Percentiles rank a stretch among this genome's conserved stretches.
phyloP scores from a whole-genome alignment of 2,329 filamentous ascomycete genomes.

The Tolypocladium capitatum region DNA sequence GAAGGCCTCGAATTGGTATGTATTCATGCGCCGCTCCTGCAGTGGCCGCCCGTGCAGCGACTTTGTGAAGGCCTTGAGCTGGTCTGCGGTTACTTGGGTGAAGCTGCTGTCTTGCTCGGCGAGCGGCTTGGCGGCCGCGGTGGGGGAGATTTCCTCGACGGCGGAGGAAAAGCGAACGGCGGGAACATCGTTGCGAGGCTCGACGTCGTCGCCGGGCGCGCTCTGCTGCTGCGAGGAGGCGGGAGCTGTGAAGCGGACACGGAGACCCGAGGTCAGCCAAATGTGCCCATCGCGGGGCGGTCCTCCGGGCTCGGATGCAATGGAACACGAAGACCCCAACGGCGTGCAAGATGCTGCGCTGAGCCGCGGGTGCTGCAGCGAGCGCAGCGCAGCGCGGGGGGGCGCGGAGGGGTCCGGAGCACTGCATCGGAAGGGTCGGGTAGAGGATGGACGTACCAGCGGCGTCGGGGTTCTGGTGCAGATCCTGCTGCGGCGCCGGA shows the following conservation, averaged over 20 bases:
- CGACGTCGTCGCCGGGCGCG: constrained; percentile 7
- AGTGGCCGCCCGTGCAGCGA: constrained; percentile 61
- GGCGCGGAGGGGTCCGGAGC: background rate
- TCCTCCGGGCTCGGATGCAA: background rate
- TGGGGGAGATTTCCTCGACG: constrained; percentile 50
- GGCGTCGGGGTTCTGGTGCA: constrained; percentile 4
- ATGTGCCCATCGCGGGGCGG: background rate
- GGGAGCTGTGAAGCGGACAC: background rate
- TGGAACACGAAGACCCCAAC: too few species aligned
- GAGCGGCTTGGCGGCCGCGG: constrained; percentile 21
- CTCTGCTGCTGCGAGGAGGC: background rate
- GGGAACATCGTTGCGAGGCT: constrained; percentile 16
- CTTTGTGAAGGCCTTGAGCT: constrained; percentile 59
- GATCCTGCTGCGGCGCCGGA: constrained; percentile 3
- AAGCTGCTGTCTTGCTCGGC: constrained; percentile 16
- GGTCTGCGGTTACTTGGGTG: constrained; percentile 38
- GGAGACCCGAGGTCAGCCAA: background rate
- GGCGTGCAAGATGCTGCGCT: too few species aligned
- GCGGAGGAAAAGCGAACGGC: constrained; percentile 60
- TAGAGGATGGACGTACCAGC: constrained; percentile 4
- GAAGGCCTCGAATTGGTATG: constrained; percentile 81
- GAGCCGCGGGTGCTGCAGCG: background rate
- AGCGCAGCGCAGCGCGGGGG: background rate
- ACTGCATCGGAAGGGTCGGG: constrained; percentile 5
- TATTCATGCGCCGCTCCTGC: constrained; percentile 71